A percentile compares a stretch with the other conserved stretches of the same genome.
Conservation (phyloP, 129 eudicot genomes). For the Arctium minus region DNA sequence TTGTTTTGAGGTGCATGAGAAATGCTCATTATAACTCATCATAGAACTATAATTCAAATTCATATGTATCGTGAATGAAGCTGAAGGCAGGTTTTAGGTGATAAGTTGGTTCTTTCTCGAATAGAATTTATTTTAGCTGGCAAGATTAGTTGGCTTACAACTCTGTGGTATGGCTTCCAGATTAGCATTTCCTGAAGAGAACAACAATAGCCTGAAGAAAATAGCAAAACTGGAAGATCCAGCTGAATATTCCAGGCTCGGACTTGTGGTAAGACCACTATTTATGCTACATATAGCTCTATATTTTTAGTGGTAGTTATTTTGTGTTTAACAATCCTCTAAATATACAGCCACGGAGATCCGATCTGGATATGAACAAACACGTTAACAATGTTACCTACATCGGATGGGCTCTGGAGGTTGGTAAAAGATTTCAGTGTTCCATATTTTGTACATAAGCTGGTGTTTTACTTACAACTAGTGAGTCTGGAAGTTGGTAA, state of each 20-base stretch:
- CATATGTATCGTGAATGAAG: no score
- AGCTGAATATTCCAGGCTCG: slow-evolving; percentile 48
- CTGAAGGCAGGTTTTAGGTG: no score
- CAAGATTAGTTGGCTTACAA: background rate
- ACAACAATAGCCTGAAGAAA: slow-evolving; percentile 62
- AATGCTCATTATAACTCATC: background rate
- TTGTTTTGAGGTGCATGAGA: background rate
- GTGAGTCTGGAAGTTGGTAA: background rate
- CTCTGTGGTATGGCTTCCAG: slow-evolving; percentile 24
- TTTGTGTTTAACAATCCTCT: slow-evolving; percentile 1
- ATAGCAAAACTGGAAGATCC: slow-evolving; percentile 78
- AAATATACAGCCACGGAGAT: slow-evolving; percentile 68
- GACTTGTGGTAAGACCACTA: slow-evolving; percentile 55
- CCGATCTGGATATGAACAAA: slow-evolving; percentile 83
- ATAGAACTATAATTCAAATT: background rate
- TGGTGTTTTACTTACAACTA: background rate
- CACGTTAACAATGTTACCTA: slow-evolving; percentile 90
- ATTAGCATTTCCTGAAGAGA: slow-evolving; percentile 76
- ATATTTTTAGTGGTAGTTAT: background rate
- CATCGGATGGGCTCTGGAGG: slow-evolving; percentile 88
- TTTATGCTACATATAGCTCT: background rate
- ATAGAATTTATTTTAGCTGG: no score
- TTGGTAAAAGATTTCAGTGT: slow-evolving; percentile 19
- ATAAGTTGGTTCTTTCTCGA: no score
- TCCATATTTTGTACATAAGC: background rate